phyloP scores from a whole-genome alignment of 306 rosid species.

The Quercus suber region DNA sequence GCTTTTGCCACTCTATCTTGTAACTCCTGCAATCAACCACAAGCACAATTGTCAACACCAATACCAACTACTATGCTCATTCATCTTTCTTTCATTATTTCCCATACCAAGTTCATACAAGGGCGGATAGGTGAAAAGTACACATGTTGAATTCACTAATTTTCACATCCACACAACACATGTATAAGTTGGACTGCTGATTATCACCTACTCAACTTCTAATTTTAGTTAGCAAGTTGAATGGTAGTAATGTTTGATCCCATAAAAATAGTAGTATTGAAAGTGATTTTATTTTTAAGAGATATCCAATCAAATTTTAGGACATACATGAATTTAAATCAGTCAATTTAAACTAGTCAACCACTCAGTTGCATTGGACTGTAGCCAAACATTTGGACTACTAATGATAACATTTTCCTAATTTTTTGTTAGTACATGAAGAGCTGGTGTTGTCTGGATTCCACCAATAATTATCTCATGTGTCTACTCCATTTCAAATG shows the following conservation, averaged over 20 bases:
- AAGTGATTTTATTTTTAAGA: too few relatives aligned
- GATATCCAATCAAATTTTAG: too few relatives aligned
- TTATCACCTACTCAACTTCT: not conserved
- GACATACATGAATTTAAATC: too few relatives aligned
- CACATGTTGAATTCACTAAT: not conserved
- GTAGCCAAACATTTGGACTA: too few relatives aligned
- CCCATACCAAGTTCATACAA: not conserved
- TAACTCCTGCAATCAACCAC: constrained; percentile 65
- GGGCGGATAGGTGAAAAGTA: not conserved
- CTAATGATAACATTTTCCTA: too few relatives aligned
- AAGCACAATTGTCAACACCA: not conserved
- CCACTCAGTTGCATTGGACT: too few relatives aligned
- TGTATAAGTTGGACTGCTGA: not conserved
- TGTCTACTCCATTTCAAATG: too few relatives aligned
- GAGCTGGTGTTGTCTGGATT: too few relatives aligned
- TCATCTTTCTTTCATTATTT: not conserved
- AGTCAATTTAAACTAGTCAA: too few relatives aligned
- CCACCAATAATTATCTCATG: too few relatives aligned
- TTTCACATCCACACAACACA: not conserved
- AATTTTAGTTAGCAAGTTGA: not conserved
- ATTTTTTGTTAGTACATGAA: too few relatives aligned
- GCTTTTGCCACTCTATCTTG: constrained; percentile 85
- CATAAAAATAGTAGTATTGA: not conserved
- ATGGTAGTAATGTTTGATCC: not conserved
- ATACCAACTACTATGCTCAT: too few relatives aligned